A percentile compares a stretch with the other conserved stretches of the same genome.
phyloP scores from a whole-genome alignment of 768 basidiomycete genomes.

The Obba rivulosa region DNA sequence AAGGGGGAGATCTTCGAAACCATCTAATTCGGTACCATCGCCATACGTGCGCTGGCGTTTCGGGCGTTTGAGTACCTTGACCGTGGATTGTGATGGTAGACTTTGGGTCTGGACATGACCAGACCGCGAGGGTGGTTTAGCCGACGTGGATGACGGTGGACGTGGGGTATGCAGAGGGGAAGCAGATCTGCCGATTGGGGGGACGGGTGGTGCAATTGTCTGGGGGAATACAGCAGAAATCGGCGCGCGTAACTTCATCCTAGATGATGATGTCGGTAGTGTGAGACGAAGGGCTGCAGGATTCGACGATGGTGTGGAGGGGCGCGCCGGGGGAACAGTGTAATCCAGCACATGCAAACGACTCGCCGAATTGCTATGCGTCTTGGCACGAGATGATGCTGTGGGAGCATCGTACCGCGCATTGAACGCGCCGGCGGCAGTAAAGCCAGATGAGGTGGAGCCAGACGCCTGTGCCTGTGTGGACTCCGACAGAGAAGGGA shows the following conservation, averaged over 20 bases:
- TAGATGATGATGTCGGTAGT: slow-evolving; percentile 74
- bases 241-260: slow-evolving; percentile 68
- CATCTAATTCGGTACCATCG: slow-evolving; percentile 88
- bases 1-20: slow-evolving; percentile 80
- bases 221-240: slow-evolving; percentile 71
- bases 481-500: slow-evolving; percentile 67
- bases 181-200: slow-evolving; percentile 39
- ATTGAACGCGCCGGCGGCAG: slow-evolving; percentile 28
- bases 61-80: slow-evolving; percentile 69
- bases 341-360: slow-evolving; percentile 56
- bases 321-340: slow-evolving; percentile 69
- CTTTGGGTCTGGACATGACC: slow-evolving; percentile 30
- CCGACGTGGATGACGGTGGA: slow-evolving; percentile 46
- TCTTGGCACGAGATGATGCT: slow-evolving; percentile 75
- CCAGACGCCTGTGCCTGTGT: slow-evolving; percentile 51
- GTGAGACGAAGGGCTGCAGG: slow-evolving; percentile 75
- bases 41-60: slow-evolving; percentile 76
- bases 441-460: slow-evolving; percentile 34
- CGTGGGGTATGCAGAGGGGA: slow-evolving; percentile 54
- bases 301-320: slow-evolving; percentile 76
- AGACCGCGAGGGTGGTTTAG: slow-evolving; percentile 12
- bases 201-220: slow-evolving; percentile 27
- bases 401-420: slow-evolving; percentile 74
- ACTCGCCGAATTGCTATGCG: slow-evolving; percentile 53
- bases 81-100: slow-evolving; percentile 37